These are phyloP conservation scores for Alternaria dauci DNA, from an alignment of 2,329 filamentous ascomycete species.

Conservation along the genomic window DNA sequence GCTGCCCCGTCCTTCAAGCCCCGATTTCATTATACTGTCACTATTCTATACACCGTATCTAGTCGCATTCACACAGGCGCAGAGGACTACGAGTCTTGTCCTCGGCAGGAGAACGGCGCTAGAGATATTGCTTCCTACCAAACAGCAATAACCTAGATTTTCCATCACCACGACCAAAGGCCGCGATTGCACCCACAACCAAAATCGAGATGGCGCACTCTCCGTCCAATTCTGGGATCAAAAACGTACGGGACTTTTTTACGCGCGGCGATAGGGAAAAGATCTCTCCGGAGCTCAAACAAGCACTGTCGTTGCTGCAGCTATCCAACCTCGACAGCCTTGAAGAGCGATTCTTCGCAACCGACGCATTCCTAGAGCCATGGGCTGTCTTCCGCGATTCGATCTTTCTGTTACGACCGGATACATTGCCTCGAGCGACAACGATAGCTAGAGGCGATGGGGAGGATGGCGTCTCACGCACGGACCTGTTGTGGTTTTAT, in stretches of 20 bases:
- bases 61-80: background rate
- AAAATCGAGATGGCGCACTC: slow-evolving; percentile 11
- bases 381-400: slow-evolving; percentile 44
- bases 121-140: background rate
- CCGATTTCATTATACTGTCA: background rate
- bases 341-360: slow-evolving; percentile 40
- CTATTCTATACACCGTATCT: background rate
- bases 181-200: background rate
- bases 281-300: slow-evolving; percentile 27
- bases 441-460: background rate
- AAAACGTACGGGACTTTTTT: slow-evolving; percentile 28
- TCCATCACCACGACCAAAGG: background rate
- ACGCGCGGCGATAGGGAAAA: slow-evolving; percentile 22
- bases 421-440: slow-evolving; percentile 20
- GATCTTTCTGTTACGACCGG: slow-evolving; percentile 31
- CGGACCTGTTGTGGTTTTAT: slow-evolving; percentile 44
- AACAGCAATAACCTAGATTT: background rate
- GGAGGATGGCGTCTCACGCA: slow-evolving; percentile 25
- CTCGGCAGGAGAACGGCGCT: background rate
- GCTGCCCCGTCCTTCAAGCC: background rate
- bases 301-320: slow-evolving; percentile 36
- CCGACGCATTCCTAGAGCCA: slow-evolving; percentile 41
- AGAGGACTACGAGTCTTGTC: background rate
- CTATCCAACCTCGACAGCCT: slow-evolving; percentile 32
- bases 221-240: slow-evolving; percentile 12